Conservation (phyloP, 2,329 filamentous ascomycete species). For the Calcarisporium arbuscula region DNA sequence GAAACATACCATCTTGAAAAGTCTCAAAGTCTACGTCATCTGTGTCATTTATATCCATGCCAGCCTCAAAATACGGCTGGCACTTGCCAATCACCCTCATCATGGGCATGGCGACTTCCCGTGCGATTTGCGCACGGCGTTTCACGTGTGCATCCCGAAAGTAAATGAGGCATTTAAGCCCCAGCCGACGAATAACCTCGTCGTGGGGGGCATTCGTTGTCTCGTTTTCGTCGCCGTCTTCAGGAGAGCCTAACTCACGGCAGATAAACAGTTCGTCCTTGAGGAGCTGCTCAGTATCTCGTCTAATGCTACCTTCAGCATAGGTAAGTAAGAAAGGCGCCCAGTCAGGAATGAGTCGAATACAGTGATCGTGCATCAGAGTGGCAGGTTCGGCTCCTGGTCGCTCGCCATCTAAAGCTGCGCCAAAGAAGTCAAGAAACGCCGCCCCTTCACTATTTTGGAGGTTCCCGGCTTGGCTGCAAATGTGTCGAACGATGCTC, state of each 20-base stretch:
- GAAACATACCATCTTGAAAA: slow-evolving; percentile 22
- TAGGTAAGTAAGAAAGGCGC: slow-evolving; percentile 43
- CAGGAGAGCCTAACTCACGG: slow-evolving; percentile 14
- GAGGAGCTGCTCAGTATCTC: slow-evolving; percentile 37
- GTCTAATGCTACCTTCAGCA: slow-evolving; percentile 35
- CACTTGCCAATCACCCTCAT: slow-evolving; percentile 37
- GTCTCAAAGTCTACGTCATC: slow-evolving; percentile 21
- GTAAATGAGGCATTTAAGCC: slow-evolving; percentile 37
- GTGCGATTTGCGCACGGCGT: slow-evolving; percentile 33
- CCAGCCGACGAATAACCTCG: slow-evolving; percentile 32
- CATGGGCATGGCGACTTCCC: slow-evolving; percentile 35
- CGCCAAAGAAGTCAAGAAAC: slow-evolving; percentile 40
- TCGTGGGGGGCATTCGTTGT: slow-evolving; percentile 8
- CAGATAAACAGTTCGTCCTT: slow-evolving; percentile 34
- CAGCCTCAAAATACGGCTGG: slow-evolving; percentile 29
- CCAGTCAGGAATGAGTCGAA: slow-evolving; percentile 36
- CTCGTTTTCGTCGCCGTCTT: slow-evolving; percentile 20
- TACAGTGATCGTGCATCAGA: slow-evolving; percentile 14
- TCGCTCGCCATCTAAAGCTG: slow-evolving; percentile 20
- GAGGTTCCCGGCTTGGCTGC: slow-evolving; percentile 35
- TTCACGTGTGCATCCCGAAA: slow-evolving; percentile 40
- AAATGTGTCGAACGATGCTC: slow-evolving; percentile 36
- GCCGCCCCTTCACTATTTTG: slow-evolving; percentile 41
- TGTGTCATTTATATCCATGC: slow-evolving; percentile 24
- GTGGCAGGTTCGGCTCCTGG: slow-evolving; percentile 17